A percentile compares a stretch with the other conserved stretches of the same genome.
phyloP scores from a whole-genome alignment of 2,329 filamentous ascomycete genomes.

The Kalaharituber pfeilii region DNA sequence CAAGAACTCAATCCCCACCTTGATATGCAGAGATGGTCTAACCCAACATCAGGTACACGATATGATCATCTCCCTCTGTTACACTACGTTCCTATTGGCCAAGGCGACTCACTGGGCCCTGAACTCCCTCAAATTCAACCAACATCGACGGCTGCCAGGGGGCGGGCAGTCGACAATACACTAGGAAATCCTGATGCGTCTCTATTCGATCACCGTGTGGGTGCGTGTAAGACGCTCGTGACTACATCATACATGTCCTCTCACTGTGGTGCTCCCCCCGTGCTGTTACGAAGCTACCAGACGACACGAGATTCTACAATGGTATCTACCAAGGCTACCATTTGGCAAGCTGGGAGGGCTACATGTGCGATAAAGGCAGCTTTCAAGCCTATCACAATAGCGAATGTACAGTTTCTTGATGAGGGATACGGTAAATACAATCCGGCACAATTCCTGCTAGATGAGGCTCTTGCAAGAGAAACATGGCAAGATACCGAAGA shows the following conservation, averaged over 20 bases:
- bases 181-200: slow-evolving; percentile 13
- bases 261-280: slow-evolving; percentile 46
- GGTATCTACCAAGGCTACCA: slow-evolving; percentile 70
- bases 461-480: slow-evolving; percentile 82
- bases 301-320: slow-evolving; percentile 79
- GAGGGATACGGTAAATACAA: slow-evolving; percentile 88
- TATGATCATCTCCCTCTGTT: slow-evolving; percentile 6
- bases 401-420: slow-evolving; percentile 84
- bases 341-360: slow-evolving; percentile 94
- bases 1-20: no score
- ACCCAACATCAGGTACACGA: slow-evolving; percentile 10
- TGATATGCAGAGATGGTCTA: no score
- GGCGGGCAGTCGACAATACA: neutral
- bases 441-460: slow-evolving; percentile 64
- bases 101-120: slow-evolving; percentile 4
- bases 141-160: neutral
- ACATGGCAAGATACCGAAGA: slow-evolving; percentile 33
- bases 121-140: no score
- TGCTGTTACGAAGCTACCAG: slow-evolving; percentile 80
- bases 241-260: slow-evolving; percentile 83
- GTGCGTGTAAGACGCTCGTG: slow-evolving; percentile 31
- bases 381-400: slow-evolving; percentile 89
- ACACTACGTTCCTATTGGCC: neutral
- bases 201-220: slow-evolving; percentile 10
- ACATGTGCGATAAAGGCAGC: slow-evolving; percentile 79